phyloP scores from a whole-genome alignment of 2,329 filamentous ascomycete genomes.

The Epichloe glyceriae region DNA sequence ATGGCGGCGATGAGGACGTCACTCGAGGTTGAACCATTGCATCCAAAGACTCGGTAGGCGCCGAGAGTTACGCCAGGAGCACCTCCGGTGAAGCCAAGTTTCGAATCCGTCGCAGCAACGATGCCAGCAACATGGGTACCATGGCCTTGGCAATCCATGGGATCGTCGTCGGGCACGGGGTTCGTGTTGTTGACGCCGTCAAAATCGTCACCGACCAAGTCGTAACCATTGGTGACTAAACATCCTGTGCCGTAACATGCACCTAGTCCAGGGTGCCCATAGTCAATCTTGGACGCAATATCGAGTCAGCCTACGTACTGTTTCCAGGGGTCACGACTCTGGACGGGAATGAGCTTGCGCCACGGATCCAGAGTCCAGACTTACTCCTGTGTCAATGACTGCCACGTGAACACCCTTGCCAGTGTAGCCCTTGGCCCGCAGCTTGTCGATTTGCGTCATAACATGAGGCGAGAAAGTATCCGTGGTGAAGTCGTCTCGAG shows the following conservation, averaged over 20 bases:
- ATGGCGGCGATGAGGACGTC: slow-evolving; percentile 42
- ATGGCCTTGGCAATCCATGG: slow-evolving; percentile 11
- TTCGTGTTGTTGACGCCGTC: slow-evolving; percentile 2
- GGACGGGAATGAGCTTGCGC: neutral
- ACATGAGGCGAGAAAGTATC: slow-evolving; percentile 6
- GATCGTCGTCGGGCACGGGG: slow-evolving; percentile 10
- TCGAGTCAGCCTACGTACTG: too few species aligned
- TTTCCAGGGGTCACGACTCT: too few species aligned
- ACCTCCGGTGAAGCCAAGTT: slow-evolving; percentile 3
- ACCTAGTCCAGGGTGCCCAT: slow-evolving; percentile 44
- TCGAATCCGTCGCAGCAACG: slow-evolving; percentile 11
- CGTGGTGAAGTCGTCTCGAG: neutral
- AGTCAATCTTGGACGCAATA: slow-evolving; percentile 34
- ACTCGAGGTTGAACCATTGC: slow-evolving; percentile 14
- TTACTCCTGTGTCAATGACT: slow-evolving; percentile 17
- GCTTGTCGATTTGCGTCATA: slow-evolving; percentile 9
- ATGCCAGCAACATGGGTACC: slow-evolving; percentile 14
- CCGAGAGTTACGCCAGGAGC: slow-evolving; percentile 3
- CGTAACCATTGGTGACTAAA: slow-evolving; percentile 14
- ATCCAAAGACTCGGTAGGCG: slow-evolving; percentile 4
- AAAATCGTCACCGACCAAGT: slow-evolving; percentile 13
- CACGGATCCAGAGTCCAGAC: slow-evolving; percentile 12
- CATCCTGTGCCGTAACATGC: slow-evolving; percentile 44
- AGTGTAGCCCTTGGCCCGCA: slow-evolving; percentile 6
- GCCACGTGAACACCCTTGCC: slow-evolving; percentile 8